phyloP scores from a whole-genome alignment of 352 stramenopile species.

The Phytophthora foliorum region DNA sequence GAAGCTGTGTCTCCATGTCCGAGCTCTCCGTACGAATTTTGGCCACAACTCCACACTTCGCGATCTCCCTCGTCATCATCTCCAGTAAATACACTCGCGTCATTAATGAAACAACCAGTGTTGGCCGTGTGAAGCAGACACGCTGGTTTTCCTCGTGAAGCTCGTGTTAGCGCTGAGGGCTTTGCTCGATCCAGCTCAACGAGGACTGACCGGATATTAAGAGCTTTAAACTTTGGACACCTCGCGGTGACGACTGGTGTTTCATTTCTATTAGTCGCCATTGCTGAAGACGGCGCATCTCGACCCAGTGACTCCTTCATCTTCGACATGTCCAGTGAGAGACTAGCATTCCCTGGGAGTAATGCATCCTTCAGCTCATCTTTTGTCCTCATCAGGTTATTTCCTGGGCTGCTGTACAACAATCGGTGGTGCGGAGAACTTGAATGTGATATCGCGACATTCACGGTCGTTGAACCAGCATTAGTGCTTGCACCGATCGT shows the following conservation, averaged over 20 bases:
- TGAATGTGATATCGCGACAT: slow-evolving; percentile 23
- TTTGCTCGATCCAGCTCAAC: slow-evolving; percentile 54
- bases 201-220: slow-evolving; percentile 54
- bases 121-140: not conserved
- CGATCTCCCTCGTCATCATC: slow-evolving; percentile 67
- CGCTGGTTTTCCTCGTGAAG: slow-evolving; percentile 18
- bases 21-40: slow-evolving; percentile 96
- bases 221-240: slow-evolving; percentile 60
- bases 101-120: slow-evolving; percentile 1
- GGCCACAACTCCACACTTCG: slow-evolving; percentile 95
- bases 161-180: slow-evolving; percentile 9
- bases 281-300: slow-evolving; percentile 6
- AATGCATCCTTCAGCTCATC: slow-evolving; percentile 51
- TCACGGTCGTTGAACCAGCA: slow-evolving; percentile 17
- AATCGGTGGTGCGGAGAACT: slow-evolving; percentile 27
- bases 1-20: slow-evolving; percentile 91
- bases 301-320: slow-evolving; percentile 33
- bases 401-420: slow-evolving; percentile 26
- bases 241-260: slow-evolving; percentile 30
- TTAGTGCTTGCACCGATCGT: slow-evolving; percentile 22
- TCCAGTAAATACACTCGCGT: slow-evolving; percentile 8
- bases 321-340: slow-evolving; percentile 50
- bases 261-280: slow-evolving; percentile 29
- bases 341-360: slow-evolving; percentile 27
- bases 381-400: slow-evolving; percentile 42